Evolutionary conservation across 2,329 filamentous ascomycete genomes (phyloP), one percentile per base, ranked within the genome.

Genomic region (Trichoderma asperellum): DNA sequence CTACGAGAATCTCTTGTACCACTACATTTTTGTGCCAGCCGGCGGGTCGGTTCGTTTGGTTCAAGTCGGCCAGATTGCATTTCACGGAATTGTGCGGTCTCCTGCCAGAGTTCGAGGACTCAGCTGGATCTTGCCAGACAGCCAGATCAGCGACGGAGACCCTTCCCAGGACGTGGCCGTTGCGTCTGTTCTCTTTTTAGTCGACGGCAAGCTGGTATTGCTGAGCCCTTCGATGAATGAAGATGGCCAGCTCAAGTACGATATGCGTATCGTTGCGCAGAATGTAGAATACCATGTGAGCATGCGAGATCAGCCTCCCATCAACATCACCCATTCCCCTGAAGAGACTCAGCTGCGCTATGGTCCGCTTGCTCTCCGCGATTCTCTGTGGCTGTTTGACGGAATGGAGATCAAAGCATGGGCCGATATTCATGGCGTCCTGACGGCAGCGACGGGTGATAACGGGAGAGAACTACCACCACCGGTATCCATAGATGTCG

Each of bases 11-110:
- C 87, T 96, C 12, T 86, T 99, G 18, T 96, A 97, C 76, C 96
- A 99, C 78, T 99, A 94, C 78, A 89, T 99, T 70, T 95, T 99
- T 72, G 89, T 92, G 0, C 87, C 89, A 0, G 85, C 88, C 27
- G 85, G 87, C n/a, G 89, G 85, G 18, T 83, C 89, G 27, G 87
- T 97, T 40, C 90, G 89, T 55, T 86, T 98, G 35, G 88, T 97
- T 7, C 94, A 97, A 77, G 94, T 98, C n/a, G 96, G 96, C 11
- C 96, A 98, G 78, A 99, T 99, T 75, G 95, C 93, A 14, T 96
- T 99, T 74, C 92, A 99, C 78, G 96, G 96, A 57, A 97, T 99
- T 71, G 94, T 99, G 55, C 86, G 96, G 74, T 96, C 96, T 43
- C 96, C 96, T 12, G 93, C 94, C 27, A 88, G 96, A 76, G 96